Base-by-base conservation (phyloP, 805 yeast species). In the Monosporozyma solicola region DNA sequence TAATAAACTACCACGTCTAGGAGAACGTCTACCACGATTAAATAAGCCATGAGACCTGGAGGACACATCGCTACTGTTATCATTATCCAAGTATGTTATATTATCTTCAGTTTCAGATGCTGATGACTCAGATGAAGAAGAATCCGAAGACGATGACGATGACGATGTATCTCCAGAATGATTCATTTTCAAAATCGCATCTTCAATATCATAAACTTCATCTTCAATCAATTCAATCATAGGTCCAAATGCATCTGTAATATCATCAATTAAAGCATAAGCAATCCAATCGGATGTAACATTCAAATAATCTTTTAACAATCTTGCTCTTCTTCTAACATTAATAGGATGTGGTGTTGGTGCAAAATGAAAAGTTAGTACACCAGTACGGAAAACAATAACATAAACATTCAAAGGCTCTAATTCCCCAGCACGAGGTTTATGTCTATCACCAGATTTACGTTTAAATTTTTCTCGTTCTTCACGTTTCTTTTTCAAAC, bases 221-320 rank as follows among this genome's bases (percentile, higher is more conserved):
- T 84, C 89, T 65, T 94, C 98, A 51, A 94, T 91, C 48, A 92
- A 80, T 54, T 88, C 95, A 57, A 94, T 91, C 85, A 94, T 82
- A 2, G 99, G 99, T 0, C 95, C 98, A 74, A 88, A 94, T 0
- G 95, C 95, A 74, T 94, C 99, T 0, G 97, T 92, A 57, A 94
- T 88, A 67, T 94, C 98, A 72, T 94, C 99, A 60, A 94, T 88
- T 57, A 94, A 72, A 0, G 98, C 98, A 70, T 94, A 94, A 1
- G 97, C 92, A 47, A 94, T 85, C 99, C 99, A 94, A 68, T 94
- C 98, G 0, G 97, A 82, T 2, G 92, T 81, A 5, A 94, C 96
- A 2, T 87, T 88, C 56, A 94, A 73, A 64, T 91, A 92, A 66
- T 94, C 99, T 56, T 84, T 77, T 57, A 92, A 75, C 57, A 94